Evolutionary conservation across 108 stramenopile genomes (phyloP).

Genomic region (Fistulifera pelliculosa): DNA sequence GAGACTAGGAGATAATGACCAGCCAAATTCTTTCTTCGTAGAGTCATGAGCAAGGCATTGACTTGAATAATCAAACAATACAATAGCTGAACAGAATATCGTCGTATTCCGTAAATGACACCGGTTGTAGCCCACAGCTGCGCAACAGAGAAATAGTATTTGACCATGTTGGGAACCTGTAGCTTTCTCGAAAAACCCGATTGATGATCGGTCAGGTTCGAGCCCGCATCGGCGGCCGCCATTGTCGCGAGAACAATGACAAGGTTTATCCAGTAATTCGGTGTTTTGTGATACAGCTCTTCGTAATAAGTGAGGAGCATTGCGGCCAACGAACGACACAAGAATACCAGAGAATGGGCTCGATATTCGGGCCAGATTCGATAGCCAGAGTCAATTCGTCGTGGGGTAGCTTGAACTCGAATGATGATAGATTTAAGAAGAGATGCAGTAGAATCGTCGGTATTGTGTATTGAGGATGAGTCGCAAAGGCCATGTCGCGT

Average conservation of each 20-base stretch:
- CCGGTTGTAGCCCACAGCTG: constrained; percentile 2
- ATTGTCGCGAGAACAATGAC: not conserved
- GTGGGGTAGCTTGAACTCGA: not conserved
- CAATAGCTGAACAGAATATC: constrained; percentile 3
- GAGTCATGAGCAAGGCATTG: constrained; percentile 13
- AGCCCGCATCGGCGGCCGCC: not conserved
- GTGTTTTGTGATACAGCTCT: not conserved
- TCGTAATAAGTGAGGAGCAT: too few species aligned
- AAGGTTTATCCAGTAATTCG: not conserved
- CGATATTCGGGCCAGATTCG: constrained; percentile 13
- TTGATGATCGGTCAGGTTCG: too few species aligned
- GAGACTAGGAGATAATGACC: not conserved
- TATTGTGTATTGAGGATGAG: constrained; percentile 2
- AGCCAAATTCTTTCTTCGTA: constrained; percentile 11
- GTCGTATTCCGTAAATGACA: constrained; percentile 3
- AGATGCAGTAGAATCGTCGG: constrained; percentile 7
- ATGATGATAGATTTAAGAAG: not conserved
- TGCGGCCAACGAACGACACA: constrained; percentile 3
- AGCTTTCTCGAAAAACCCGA: not conserved
- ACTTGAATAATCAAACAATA: constrained; percentile 7
- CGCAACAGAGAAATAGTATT: constrained; percentile 7
- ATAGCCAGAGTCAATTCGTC: not conserved
- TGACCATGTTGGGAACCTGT: not conserved
- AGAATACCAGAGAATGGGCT: constrained; percentile 7
- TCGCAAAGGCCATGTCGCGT: constrained; percentile 10